A percentile compares a stretch with the other conserved stretches of the same genome.
Conservation (phyloP, 768 basidiomycete genomes). For the Amanita pseudoporphyria region DNA sequence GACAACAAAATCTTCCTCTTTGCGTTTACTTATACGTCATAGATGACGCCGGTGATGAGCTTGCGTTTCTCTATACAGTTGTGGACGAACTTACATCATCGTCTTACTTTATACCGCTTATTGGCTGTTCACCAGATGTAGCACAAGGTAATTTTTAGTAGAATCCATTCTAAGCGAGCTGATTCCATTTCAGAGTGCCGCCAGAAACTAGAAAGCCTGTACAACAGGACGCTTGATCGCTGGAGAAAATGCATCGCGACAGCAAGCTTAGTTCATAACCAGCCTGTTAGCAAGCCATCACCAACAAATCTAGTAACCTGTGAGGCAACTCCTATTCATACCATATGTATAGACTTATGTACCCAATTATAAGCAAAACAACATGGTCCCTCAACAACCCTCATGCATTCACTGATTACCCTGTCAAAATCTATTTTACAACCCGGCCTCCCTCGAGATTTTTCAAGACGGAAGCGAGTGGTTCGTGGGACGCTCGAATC, state of each 20-base stretch:
- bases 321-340: slow-evolving; percentile 10
- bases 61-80: slow-evolving; percentile 5
- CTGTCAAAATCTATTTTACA: slow-evolving; percentile 46
- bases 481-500: slow-evolving; percentile 29
- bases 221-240: slow-evolving; percentile 35
- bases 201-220: slow-evolving; percentile 27
- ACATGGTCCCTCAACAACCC: slow-evolving; percentile 39
- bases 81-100: slow-evolving; percentile 11
- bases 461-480: slow-evolving; percentile 22
- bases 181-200: slow-evolving; percentile 36
- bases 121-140: slow-evolving; percentile 5
- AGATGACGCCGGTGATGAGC: background rate
- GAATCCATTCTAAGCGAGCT: background rate
- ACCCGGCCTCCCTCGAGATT: slow-evolving; percentile 38
- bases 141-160: slow-evolving; percentile 22
- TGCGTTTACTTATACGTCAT: background rate
- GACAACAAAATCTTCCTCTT: background rate
- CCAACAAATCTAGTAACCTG: slow-evolving; percentile 15
- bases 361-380: slow-evolving; percentile 8
- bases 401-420: slow-evolving; percentile 44
- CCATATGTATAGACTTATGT: background rate
- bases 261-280: slow-evolving; percentile 18
- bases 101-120: slow-evolving; percentile 2
- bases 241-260: slow-evolving; percentile 44
- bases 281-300: slow-evolving; percentile 12